phyloP scores from a whole-genome alignment of 352 stramenopile genomes.

The Thalassiosira livingstoniorum region DNA sequence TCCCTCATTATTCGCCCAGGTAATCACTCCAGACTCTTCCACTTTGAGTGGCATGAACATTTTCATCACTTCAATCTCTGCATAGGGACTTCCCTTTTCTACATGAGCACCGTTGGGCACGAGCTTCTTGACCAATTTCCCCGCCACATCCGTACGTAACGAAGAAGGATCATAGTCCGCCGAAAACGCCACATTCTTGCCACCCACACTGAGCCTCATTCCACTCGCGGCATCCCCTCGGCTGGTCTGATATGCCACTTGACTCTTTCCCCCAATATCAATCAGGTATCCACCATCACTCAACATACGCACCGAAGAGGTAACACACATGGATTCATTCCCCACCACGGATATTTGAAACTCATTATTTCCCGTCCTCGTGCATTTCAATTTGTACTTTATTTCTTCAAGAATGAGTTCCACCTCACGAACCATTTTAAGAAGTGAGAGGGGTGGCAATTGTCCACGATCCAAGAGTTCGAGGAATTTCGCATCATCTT shows the following conservation, averaged over 20 bases:
- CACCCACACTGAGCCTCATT: constrained; percentile 81
- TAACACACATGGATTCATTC: constrained; percentile 62
- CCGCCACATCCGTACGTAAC: constrained; percentile 96
- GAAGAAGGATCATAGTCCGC: constrained; percentile 99
- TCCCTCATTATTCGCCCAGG: constrained; percentile 95
- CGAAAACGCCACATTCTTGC: constrained; percentile 96
- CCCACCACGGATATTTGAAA: constrained; percentile 92
- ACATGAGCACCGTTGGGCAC: constrained; percentile 94
- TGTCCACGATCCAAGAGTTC: constrained; percentile 87
- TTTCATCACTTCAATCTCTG: constrained; percentile 99
- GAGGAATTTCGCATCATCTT: constrained; percentile 75
- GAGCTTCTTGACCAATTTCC: constrained; percentile 99
- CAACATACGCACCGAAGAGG: constrained; percentile 95
- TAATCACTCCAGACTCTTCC: constrained; percentile 94
- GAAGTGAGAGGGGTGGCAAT: constrained; percentile 90
- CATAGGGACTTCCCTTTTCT: constrained; percentile 88
- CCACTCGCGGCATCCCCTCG: constrained; percentile 73
- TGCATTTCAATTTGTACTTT: constrained; percentile 97
- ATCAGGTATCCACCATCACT: constrained; percentile 99
- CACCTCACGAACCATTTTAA: constrained; percentile 88
- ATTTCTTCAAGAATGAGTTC: constrained; percentile 99
- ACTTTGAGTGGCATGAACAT: constrained; percentile 99
- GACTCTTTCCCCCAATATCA: constrained; percentile 94
- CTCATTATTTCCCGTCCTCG: constrained; percentile 89
- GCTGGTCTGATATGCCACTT: constrained; percentile 95